Conservation (phyloP, 164 flowering plant species). For the Vitis rupestris region DNA sequence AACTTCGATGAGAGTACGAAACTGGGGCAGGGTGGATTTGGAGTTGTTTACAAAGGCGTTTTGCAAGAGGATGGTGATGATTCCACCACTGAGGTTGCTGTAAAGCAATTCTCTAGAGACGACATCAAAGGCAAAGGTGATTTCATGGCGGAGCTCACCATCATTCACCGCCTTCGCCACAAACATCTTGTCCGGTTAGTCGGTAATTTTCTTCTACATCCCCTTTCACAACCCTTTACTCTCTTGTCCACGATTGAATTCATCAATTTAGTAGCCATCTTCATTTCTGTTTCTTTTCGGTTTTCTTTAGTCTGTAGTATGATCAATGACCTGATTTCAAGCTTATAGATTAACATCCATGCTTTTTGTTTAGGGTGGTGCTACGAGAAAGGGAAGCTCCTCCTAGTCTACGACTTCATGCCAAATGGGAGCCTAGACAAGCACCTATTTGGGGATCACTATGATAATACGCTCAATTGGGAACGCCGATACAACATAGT, state of each 20-base stretch:
- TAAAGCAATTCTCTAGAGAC: conserved; percentile 69
- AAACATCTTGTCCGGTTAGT: conserved; percentile 66
- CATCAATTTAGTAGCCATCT: too few species aligned
- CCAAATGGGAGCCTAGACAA: conserved; percentile 74
- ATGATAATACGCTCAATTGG: conserved; percentile 43
- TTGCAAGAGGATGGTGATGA: conserved; percentile 26
- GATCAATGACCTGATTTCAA: too few species aligned
- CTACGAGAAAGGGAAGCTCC: conserved; percentile 50
- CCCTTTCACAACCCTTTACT: too few species aligned
- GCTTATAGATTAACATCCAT: too few species aligned
- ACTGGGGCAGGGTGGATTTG: conserved; percentile 80
- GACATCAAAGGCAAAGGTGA: conserved; percentile 57
- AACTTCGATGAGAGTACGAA: conserved; percentile 51
- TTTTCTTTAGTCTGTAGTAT: too few species aligned
- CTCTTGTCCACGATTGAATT: too few species aligned
- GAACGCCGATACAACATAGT: conserved; percentile 42
- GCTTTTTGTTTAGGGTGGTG: conserved; percentile 57
- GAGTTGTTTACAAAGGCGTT: conserved; percentile 61
- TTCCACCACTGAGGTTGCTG: conserved; percentile 41
- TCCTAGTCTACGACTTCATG: conserved; percentile 73
- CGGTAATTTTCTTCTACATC: conserved; percentile 29
- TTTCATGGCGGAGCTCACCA: conserved; percentile 75
- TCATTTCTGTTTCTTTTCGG: too few species aligned
- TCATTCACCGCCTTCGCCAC: conserved; percentile 72
- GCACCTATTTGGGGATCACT: conserved; percentile 37